A percentile compares a stretch with the other conserved stretches of the same genome.
These are phyloP conservation scores for Suillus decipiens DNA, from an alignment of 768 basidiomycete genomes.

Conservation along the genomic window DNA sequence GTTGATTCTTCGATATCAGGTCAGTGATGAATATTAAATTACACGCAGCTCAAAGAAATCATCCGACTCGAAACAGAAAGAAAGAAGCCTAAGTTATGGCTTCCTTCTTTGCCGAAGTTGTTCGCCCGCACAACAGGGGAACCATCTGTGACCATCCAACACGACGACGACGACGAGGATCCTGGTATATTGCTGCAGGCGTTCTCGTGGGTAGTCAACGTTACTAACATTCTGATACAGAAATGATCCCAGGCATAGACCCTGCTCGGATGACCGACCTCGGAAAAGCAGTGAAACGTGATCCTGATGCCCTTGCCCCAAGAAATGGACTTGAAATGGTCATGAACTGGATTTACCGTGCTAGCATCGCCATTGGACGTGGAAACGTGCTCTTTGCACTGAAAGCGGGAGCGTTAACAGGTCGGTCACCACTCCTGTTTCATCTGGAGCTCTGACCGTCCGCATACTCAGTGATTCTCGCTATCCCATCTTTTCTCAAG, in stretches of 20 bases:
- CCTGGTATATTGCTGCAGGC: slow-evolving; percentile 40
- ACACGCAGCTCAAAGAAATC: slow-evolving; percentile 55
- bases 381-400: slow-evolving; percentile 71
- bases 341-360: slow-evolving; percentile 47
- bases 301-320: slow-evolving; percentile 77
- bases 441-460: background rate
- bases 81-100: slow-evolving; percentile 51
- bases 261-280: slow-evolving; percentile 48
- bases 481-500: slow-evolving; percentile 59
- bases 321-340: slow-evolving; percentile 54
- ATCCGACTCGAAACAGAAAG: slow-evolving; percentile 54
- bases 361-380: slow-evolving; percentile 41
- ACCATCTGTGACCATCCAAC: slow-evolving; percentile 43
- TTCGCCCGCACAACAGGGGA: slow-evolving; percentile 49
- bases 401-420: slow-evolving; percentile 68
- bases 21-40: background rate
- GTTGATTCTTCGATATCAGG: slow-evolving; percentile 13
- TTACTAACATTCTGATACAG: slow-evolving; percentile 22
- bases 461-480: slow-evolving; percentile 47
- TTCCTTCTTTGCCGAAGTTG: slow-evolving; percentile 44
- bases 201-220: no score
- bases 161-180: slow-evolving; percentile 70
- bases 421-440: slow-evolving; percentile 33
- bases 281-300: slow-evolving; percentile 56
- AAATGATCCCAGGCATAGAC: slow-evolving; percentile 60